These are phyloP conservation scores for Athelia sp. DNA, from an alignment of 1,284 basidiomycete genomes.

Conservation along the genomic window DNA sequence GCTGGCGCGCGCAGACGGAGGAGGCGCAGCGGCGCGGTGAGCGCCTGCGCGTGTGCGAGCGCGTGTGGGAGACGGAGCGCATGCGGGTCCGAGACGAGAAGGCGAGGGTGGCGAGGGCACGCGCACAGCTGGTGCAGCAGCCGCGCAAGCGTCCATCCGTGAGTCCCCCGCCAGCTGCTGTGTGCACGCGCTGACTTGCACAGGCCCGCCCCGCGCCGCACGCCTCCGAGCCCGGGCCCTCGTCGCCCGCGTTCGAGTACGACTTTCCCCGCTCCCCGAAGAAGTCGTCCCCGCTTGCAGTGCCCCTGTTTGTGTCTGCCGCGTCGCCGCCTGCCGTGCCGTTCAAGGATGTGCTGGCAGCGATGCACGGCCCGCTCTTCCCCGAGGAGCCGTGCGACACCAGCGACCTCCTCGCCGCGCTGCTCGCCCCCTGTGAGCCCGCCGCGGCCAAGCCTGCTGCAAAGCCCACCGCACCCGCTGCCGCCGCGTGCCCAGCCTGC, in stretches of 20 bases:
- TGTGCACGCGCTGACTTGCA: no score
- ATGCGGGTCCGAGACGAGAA: constrained; percentile 37
- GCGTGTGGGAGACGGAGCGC: constrained; percentile 48
- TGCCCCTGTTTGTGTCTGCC: constrained; percentile 1
- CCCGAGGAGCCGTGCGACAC: constrained; percentile 16
- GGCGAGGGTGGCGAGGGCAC: constrained; percentile 26
- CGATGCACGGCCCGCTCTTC: constrained; percentile 60
- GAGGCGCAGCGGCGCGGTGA: constrained; percentile 33
- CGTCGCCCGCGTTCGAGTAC: constrained; percentile 19
- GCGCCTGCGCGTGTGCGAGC: constrained; percentile 40
- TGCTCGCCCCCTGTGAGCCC: constrained; percentile 31
- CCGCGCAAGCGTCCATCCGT: no score
- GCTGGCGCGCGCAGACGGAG: constrained; percentile 32
- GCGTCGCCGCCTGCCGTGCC: constrained; percentile 31
- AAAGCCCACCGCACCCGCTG: constrained; percentile 7
- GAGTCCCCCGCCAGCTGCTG: no score
- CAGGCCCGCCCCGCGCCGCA: no score
- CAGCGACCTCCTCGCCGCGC: constrained; percentile 19
- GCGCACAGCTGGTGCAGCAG: constrained; percentile 27
- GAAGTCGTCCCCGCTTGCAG: background rate
- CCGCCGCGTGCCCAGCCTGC: constrained; percentile 26
- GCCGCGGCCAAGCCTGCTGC: background rate
- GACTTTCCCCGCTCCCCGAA: background rate
- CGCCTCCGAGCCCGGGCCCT: background rate
- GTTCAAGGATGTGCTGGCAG: constrained; percentile 50